phyloP scores from a whole-genome alignment of 2,329 filamentous ascomycete genomes.

The Ceratocystis albifundus region DNA sequence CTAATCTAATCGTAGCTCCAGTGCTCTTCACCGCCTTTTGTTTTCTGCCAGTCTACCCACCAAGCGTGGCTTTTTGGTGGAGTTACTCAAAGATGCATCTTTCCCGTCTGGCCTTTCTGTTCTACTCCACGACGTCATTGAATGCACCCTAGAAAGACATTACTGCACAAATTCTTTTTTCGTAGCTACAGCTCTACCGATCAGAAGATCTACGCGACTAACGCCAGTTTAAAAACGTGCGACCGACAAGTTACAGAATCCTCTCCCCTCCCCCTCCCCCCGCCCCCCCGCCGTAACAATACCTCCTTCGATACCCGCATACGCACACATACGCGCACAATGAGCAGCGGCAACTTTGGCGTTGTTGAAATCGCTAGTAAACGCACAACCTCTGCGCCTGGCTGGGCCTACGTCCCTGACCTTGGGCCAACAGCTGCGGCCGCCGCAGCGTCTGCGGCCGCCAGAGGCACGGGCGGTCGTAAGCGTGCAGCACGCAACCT shows the following conservation, averaged over 20 bases:
- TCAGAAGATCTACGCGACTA: no score
- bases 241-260: no score
- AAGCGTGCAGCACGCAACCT: constrained; percentile 60
- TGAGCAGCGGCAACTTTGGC: constrained; percentile 53
- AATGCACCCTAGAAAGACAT: not conserved
- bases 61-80: not conserved
- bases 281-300: no score
- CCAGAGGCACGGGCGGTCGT: constrained; percentile 40
- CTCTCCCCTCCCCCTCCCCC: no score
- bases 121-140: not conserved
- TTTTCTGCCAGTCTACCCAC: not conserved
- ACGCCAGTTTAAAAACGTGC: no score
- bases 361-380: constrained; percentile 72
- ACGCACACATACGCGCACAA: not conserved
- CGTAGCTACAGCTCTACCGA: no score
- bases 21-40: not conserved
- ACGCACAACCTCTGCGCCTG: constrained; percentile 59
- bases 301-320: not conserved
- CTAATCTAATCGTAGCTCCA: constrained; percentile 2
- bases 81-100: not conserved
- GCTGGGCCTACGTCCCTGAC: constrained; percentile 87
- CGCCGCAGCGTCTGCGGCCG: constrained; percentile 36
- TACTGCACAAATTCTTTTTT: no score
- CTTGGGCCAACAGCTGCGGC: constrained; percentile 48
- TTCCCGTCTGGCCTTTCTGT: not conserved